Conservation (phyloP, 139 green algal species). For the Chlamydomonas schloesseri region DNA sequence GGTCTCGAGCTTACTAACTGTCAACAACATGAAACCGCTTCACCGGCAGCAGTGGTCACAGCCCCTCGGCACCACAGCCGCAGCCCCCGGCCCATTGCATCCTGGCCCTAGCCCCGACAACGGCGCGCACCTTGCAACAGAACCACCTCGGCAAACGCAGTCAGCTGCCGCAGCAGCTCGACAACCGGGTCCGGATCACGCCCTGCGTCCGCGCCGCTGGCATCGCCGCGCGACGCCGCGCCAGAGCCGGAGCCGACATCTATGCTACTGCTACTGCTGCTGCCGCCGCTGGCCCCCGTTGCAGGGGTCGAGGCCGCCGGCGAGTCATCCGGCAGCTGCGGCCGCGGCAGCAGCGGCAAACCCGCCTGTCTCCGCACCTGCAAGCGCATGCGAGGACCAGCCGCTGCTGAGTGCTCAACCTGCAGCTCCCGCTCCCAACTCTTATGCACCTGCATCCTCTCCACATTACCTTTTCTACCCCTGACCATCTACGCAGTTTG, state of each 20-base stretch:
- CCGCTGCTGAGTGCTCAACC: no score
- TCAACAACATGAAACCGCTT: no score
- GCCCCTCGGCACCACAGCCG: no score
- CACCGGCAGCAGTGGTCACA: no score
- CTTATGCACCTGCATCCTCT: no score
- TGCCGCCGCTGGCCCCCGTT: neutral
- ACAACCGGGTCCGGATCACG: slow-evolving; percentile 4
- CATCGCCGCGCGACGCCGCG: neutral
- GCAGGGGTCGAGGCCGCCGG: neutral
- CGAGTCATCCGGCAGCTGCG: neutral
- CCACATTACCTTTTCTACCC: no score
- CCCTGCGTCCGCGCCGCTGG: neutral
- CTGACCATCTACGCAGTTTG: no score
- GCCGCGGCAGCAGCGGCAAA: slow-evolving; percentile 33
- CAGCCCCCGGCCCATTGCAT: no score
- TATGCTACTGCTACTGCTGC: neutral
- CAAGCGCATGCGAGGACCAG: no score
- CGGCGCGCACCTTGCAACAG: slow-evolving; percentile 41
- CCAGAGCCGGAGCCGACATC: no score
- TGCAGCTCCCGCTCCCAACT: no score
- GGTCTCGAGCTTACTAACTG: no score
- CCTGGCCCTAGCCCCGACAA: neutral
- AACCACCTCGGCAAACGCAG: slow-evolving; percentile 35
- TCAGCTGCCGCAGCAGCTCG: slow-evolving; percentile 47
- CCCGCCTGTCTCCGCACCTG: neutral